Base-by-base conservation (phyloP, 179 eudicot species). In the Beta macrorhiza region DNA sequence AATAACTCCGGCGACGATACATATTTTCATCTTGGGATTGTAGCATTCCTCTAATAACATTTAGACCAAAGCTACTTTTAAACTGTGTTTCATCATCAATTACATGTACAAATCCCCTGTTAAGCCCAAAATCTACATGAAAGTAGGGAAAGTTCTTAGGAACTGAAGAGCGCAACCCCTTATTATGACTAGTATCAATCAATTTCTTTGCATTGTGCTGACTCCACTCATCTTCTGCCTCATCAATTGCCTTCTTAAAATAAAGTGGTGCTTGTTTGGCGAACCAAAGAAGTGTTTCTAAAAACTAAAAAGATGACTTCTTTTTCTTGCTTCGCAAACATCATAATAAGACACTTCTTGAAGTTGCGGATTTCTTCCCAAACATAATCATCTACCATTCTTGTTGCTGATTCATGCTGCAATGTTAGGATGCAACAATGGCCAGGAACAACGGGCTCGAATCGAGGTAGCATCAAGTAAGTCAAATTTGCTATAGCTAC, bases 151-250 rank as follows among this genome's bases (percentile, higher is more conserved):
- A 96, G 79, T 96, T 89, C 87, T 92, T 89, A 1, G n/a, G n/a
- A n/a, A n/a, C n/a, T n/a, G n/a, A n/a, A n/a, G n/a, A n/a, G n/a
- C n/a, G n/a, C n/a, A n/a, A n/a, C n/a, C n/a, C n/a, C n/a, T n/a
- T 14, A 62, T 96, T 96, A 69, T 85, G 86, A 83, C 92, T 94
- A 0, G 98, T 96, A 78, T 96, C 98, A 2, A 96, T 96, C 77
- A 96, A 87, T 82, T 89, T 92, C 84, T 96, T 96, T 0, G 99
- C 93, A 44, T 96, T 90, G 87, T 96, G 99, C 83, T 92, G 98
- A 78, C 99, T 96, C 99, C 99, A 94, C 78, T 96, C 99, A 8
- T 90, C 93, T 87, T 94, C 99, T 19, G 98, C 99, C 89, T 96
- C 99, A 76, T 96, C 99, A 89, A 96, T 96, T 65, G 99, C 98